Conservation (phyloP, 768 basidiomycete genomes). For the Rhodotorula sphaerocarpa region DNA sequence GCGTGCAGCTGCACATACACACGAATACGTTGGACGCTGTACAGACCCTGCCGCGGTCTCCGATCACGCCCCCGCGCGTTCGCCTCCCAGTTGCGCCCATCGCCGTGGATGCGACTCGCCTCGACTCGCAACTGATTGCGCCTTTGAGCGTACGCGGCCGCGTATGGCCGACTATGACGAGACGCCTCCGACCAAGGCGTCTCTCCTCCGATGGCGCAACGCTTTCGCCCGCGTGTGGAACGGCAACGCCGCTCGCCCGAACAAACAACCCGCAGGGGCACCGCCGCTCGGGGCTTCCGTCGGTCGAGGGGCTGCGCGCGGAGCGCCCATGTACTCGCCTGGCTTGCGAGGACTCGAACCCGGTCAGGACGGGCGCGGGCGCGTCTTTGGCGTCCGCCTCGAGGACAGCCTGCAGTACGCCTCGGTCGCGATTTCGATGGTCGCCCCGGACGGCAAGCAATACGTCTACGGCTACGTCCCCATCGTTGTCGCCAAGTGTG, state of each 20-base stretch:
- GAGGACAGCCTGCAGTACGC: slow-evolving; percentile 76
- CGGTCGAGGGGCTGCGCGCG: background rate
- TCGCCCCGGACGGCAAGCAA: slow-evolving; percentile 68
- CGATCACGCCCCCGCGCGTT: too few species aligned
- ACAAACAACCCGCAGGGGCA: background rate
- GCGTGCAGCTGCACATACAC: too few species aligned
- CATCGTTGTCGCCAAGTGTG: slow-evolving; percentile 95
- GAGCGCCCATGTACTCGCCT: slow-evolving; percentile 10
- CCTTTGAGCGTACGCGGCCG: too few species aligned
- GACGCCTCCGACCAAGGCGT: slow-evolving; percentile 14
- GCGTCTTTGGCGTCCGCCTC: slow-evolving; percentile 77
- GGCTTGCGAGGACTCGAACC: slow-evolving; percentile 12
- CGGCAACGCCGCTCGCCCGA: background rate
- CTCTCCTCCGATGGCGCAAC: slow-evolving; percentile 29
- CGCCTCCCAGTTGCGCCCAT: background rate
- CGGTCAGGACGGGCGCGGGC: slow-evolving; percentile 15
- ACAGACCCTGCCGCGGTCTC: too few species aligned
- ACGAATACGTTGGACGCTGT: too few species aligned
- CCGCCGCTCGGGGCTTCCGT: background rate
- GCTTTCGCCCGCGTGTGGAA: slow-evolving; percentile 5
- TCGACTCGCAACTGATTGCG: too few species aligned
- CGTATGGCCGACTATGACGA: slow-evolving; percentile 13
- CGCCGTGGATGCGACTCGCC: too few species aligned
- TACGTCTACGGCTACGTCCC: slow-evolving; percentile 93
- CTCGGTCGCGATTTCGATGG: slow-evolving; percentile 86